Evolutionary conservation across 192 early-diverging fungal species (phyloP).

Genomic region (Backusella mclennaniae): DNA sequence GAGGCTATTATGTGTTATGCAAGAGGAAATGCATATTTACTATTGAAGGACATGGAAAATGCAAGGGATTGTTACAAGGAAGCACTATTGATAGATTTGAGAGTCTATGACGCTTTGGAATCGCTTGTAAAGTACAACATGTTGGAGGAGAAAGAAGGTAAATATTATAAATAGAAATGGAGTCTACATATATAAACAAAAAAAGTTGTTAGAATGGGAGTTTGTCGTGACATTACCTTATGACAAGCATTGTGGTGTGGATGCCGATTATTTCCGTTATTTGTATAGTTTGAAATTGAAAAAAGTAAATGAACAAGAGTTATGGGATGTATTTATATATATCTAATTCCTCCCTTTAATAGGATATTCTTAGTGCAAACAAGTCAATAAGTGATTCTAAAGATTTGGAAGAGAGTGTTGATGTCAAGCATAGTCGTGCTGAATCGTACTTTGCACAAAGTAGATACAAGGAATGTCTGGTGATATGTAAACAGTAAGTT

Average conservation of each 20-base stretch:
- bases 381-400: slow-evolving; percentile 27
- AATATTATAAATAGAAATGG: too few species aligned
- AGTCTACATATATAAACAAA: neutral
- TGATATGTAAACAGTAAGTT: slow-evolving; percentile 47
- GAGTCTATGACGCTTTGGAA: slow-evolving; percentile 67
- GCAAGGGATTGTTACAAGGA: slow-evolving; percentile 63
- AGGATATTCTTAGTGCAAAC: slow-evolving; percentile 4
- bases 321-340: neutral
- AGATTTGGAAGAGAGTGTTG: slow-evolving; percentile 40
- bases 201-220: slow-evolving; percentile 50
- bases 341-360: neutral
- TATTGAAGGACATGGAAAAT: slow-evolving; percentile 43
- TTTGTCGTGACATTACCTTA: slow-evolving; percentile 51
- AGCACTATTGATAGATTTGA: slow-evolving; percentile 60
- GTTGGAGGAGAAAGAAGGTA: slow-evolving; percentile 62
- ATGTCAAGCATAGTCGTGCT: slow-evolving; percentile 48
- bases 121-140: slow-evolving; percentile 56
- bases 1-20: slow-evolving; percentile 64
- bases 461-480: slow-evolving; percentile 44
- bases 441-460: slow-evolving; percentile 51
- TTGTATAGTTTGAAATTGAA: slow-evolving; percentile 62
- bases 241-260: slow-evolving; percentile 44
- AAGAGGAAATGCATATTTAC: slow-evolving; percentile 52
- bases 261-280: slow-evolving; percentile 56
- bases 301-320: slow-evolving; percentile 43